Base-by-base conservation (phyloP, 2,329 filamentous ascomycete species). In the Graphium sp. region DNA sequence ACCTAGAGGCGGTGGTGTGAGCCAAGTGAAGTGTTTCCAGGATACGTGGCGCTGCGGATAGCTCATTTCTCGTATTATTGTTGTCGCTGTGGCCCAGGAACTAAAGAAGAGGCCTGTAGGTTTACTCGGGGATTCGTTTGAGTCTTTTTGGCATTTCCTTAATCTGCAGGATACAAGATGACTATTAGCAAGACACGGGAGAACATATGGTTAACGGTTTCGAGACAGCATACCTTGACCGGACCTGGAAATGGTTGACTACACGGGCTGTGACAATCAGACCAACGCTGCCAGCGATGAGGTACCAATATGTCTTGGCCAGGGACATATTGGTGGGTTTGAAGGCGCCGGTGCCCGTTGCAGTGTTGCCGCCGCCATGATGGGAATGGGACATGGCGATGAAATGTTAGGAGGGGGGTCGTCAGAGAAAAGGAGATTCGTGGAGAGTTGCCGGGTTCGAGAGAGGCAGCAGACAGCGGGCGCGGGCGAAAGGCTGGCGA, bases 291-390 rank as follows among this genome's bases (percentile, higher is more conserved):
- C 51, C 59, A 6, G 56, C 64, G 21, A 69, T 48, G 19, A 67
- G 57, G 41, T 72, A 74, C 69, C 69, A 74, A 40, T 62, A 74
- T 3, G 55, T 56, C 12, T 52, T 53, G 11, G 68, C 66, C 28
- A 71, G 45, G 9, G 43, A 44, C 38, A 47, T 52, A 37, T 66
- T 65, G 18, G 42, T 46, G 2, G 40, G 26, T 32, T 52, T 48
- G 41, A 62, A 64, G 36, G 50, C 44, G 28, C 40, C 42, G 18
- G 41, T 44, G 8, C 46, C 45, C 45, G 46, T 47, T 7, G 31
- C 20, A 26, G 35, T 34, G 4, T 32, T 34, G 19, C 37, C 36
- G 7, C 32, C 31, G 11, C 32, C 35, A 32, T 33, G 14, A 26
- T 37, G 28, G 25, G 20, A 21, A 22, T 32, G 30, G 12, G 26